A percentile compares a stretch with the other conserved stretches of the same genome.
These are phyloP conservation scores for Camelina laxa DNA, from an alignment of 345 rosid genomes.

Conservation along the genomic window DNA sequence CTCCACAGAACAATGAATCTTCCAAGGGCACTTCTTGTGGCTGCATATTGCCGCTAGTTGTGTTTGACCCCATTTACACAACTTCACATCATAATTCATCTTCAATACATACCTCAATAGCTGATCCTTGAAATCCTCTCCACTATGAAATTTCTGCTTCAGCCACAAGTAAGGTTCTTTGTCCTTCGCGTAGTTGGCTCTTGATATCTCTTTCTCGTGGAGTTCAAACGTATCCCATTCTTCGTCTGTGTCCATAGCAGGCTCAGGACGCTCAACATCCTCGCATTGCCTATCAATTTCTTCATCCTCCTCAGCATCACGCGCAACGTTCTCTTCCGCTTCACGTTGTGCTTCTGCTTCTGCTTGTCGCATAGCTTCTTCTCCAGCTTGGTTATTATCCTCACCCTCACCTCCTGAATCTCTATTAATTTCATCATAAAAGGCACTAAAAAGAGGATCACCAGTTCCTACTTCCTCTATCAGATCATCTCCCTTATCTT, in stretches of 20 bases:
- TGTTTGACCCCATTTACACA: background rate
- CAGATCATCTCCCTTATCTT: no score
- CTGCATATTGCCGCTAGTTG: background rate
- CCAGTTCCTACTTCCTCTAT: no score
- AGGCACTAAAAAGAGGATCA: no score
- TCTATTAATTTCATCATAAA: no score
- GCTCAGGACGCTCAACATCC: background rate
- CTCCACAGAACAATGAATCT: background rate
- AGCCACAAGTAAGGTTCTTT: background rate
- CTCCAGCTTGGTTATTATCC: background rate
- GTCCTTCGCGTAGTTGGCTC: background rate
- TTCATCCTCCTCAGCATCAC: background rate
- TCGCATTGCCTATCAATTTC: background rate
- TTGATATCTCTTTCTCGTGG: background rate
- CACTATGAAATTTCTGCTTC: background rate
- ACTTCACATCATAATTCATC: background rate
- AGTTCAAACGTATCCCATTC: background rate
- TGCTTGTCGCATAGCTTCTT: no score
- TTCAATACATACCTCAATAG: background rate
- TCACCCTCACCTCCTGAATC: background rate
- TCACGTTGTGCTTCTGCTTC: no score
- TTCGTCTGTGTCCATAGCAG: background rate
- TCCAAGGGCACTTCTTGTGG: background rate
- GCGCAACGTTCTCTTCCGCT: no score
- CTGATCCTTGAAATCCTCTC: background rate